Conservation (phyloP, 371 early-diverging fungal species). For the Paraphysoderma sedebokerense region DNA sequence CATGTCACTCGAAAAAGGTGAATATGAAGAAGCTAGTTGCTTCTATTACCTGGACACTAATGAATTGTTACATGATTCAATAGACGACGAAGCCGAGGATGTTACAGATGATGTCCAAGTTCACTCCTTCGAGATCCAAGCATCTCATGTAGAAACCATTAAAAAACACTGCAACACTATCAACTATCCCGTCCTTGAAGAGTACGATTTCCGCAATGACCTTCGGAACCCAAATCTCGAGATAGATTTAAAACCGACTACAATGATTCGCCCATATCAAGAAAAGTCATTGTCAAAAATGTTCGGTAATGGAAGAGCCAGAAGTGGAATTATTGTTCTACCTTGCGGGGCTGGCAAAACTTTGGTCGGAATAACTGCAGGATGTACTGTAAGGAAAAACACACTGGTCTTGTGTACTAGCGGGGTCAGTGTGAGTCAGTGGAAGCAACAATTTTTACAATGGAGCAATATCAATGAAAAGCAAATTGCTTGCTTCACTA, state of each 20-base stretch:
- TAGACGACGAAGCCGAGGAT: conserved; percentile 5
- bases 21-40: too few species aligned
- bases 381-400: conserved; percentile 95
- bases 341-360: conserved; percentile 99
- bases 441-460: conserved; percentile 90
- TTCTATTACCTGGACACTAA: too few species aligned
- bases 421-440: conserved; percentile 96
- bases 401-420: conserved; percentile 96
- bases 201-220: conserved; percentile 98
- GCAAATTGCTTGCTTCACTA: conserved; percentile 92
- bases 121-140: conserved; percentile 75
- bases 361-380: conserved; percentile 98
- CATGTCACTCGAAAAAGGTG: too few species aligned
- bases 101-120: conserved; percentile 36
- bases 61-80: too few species aligned
- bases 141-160: conserved; percentile 65
- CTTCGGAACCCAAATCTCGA: conserved; percentile 63
- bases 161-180: conserved; percentile 89
- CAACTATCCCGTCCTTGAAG: conserved; percentile 96
- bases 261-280: conserved; percentile 94
- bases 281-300: conserved; percentile 97
- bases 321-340: conserved; percentile 98
- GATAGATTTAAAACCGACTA: conserved; percentile 94
- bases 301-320: conserved; percentile 98
- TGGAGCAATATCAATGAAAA: conserved; percentile 91